Base-by-base conservation (phyloP, 1,139 yeast genomes). In the Arxiozyma slooffiae region DNA sequence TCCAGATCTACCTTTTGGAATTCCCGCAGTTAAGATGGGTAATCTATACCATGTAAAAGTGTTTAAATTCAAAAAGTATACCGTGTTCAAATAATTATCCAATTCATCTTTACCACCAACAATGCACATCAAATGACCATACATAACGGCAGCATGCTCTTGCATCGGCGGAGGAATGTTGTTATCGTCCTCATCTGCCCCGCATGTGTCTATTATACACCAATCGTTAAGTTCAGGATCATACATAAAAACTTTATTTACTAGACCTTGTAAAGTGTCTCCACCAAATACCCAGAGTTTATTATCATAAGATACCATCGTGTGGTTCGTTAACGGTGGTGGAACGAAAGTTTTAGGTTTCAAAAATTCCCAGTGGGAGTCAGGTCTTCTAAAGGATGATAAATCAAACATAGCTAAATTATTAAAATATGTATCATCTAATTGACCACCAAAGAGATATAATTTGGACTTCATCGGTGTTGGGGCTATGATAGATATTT, bases 271-370 rank as follows among this genome's bases (percentile, higher is more conserved):
- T 52, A 90, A 86, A 59, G 88, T 88, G 52, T 90, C 85, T 51
- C 95, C 96, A 52, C 98, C 99, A 62, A 95, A 96, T n/a, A 92
- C 73, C 73, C 85, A 92, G 52, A 92, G 72, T 64, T 85, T 83
- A 63, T 85, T 82, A 56, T 85, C 83, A 69, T 78, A 83, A 1
- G 94, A 79, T 22, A 85, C 79, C 83, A 90, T 87, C 8, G 96
- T 78, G 69, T 92, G 98, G 67, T 90, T 90, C 1, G 97, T 83
- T 60, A 95, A 75, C 3, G 95, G 89, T 7, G 97, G 96, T n/a
- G 95, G 94, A 50, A 79, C 73, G 16, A 66, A 58, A 16, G 69
- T 67, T 21, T 66, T 65, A 1, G 92, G 83, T 45, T 76, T 77
- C 39, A 89, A 76, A 59, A 79, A 72, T 59, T 82, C 85, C 98